phyloP scores from a whole-genome alignment of 805 yeast genomes.

The Nakazawaea ernobii region DNA sequence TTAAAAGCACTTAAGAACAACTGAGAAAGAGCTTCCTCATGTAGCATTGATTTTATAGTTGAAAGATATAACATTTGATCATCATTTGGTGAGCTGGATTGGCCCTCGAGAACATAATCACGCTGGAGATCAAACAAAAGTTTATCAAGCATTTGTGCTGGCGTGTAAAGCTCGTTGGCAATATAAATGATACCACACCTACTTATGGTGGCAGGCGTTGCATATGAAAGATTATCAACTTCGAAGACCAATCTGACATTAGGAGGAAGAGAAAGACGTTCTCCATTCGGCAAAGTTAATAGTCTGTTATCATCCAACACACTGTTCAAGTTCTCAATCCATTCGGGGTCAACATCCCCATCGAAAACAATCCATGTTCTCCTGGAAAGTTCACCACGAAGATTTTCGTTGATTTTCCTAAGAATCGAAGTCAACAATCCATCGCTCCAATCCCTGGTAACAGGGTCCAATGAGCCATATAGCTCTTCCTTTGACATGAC shows the following conservation, averaged over 20 bases:
- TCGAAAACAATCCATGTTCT: conserved; percentile 80
- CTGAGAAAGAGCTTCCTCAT: conserved; percentile 11
- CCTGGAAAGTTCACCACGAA: conserved; percentile 52
- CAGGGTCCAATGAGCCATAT: conserved; percentile 64
- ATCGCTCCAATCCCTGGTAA: conserved; percentile 90
- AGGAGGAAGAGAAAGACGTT: conserved; percentile 61
- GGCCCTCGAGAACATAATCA: background rate
- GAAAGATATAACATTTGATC: background rate
- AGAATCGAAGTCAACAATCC: conserved; percentile 72
- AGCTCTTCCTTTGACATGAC: conserved; percentile 59
- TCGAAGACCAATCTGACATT: conserved; percentile 72
- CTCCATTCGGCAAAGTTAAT: conserved; percentile 86
- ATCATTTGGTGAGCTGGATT: background rate
- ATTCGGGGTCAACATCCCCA: conserved; percentile 89
- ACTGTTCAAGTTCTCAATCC: conserved; percentile 89
- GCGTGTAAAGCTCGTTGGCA: conserved; percentile 25
- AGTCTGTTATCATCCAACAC: conserved; percentile 83
- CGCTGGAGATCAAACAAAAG: conserved; percentile 14
- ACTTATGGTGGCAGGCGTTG: conserved; percentile 90
- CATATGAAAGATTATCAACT: conserved; percentile 54
- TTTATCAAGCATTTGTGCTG: conserved; percentile 11
- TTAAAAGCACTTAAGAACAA: conserved; percentile 22
- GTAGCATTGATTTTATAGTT: background rate
- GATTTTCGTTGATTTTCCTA: conserved; percentile 48
- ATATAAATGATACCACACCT: conserved; percentile 89